Base-by-base conservation (phyloP, 495 filamentous ascomycete genomes). In the Neurospora sublineolata region DNA sequence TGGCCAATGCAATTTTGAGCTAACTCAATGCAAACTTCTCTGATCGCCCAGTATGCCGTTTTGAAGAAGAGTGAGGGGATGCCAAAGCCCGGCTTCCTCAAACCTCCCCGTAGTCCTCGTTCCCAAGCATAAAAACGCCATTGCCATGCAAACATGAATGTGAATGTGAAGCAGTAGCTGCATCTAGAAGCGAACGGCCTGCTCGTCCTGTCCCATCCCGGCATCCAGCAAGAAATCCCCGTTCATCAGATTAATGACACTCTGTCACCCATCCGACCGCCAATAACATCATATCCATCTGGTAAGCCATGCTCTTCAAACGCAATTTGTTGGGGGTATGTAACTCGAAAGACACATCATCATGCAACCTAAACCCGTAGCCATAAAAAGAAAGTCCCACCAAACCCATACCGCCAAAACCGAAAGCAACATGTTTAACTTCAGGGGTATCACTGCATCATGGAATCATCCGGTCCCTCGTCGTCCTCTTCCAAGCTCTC, bases 401-500 rank as follows among this genome's bases (percentile, higher is more conserved):
- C 52, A 64, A 33, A 36, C 52, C 52, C 52, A 36, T 33, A 64
- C 52, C 14, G 33, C 27, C 23, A 64, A 30, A 33, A 64, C 23
- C 52, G 6, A 64, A 64, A 33, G 52, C 27, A 64, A 33, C n/a
- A 64, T 18, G 12, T 33, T 33, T 64, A 64, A 64, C 27, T 64
- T 81, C 79, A 80, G 79, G 75, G 69, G 69, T 52, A 69, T 76
- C 73, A 79, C 71, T 77, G 80, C 79, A 85, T 84, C 82, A 86
- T 85, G 73, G 83, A 84, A 76, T 93, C 90, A 70, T 93, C 90
- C 74, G 92, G 88, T 72, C 93, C 91, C 8, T 92, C 90, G 40
- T 93, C 92, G 67, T 97, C 92, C 77, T 97, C 93, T 69, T 97
- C 93, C 70, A 97, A 84, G 67, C 89, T 86, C 82, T 97, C 94